A percentile compares a stretch with the other conserved stretches of the same genome.
phyloP scores from a whole-genome alignment of 1,284 basidiomycete species.

The Pascua guehoae region DNA sequence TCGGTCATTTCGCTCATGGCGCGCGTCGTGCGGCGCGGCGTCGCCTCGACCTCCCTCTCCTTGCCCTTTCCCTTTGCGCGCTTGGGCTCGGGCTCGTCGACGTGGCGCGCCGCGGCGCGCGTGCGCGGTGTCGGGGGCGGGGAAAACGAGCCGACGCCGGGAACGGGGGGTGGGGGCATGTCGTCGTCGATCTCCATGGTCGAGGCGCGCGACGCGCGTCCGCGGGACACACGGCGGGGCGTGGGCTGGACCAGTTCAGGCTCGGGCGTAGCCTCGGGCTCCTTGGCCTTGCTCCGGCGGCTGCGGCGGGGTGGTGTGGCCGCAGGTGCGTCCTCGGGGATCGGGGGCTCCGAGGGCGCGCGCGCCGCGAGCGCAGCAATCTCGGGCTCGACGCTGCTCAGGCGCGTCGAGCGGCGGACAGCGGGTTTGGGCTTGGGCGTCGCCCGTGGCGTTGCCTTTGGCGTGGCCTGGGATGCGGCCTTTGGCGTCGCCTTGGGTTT shows the following conservation, averaged over 20 bases:
- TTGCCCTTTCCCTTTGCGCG: neutral
- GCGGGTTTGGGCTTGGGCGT: neutral
- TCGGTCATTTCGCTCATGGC: constrained; percentile 24
- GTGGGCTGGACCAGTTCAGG: neutral
- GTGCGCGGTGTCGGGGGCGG: constrained; percentile 10
- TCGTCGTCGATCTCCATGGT: constrained; percentile 11
- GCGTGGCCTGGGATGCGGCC: neutral
- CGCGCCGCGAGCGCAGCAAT: neutral
- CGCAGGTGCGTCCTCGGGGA: constrained; percentile 14
- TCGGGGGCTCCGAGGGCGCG: constrained; percentile 16
- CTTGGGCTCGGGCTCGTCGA: constrained; percentile 4
- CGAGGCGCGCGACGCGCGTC: constrained; percentile 9
- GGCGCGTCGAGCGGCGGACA: constrained; percentile 11
- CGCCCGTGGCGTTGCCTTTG: neutral
- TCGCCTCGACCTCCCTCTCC: neutral
- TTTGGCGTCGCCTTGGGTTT: neutral
- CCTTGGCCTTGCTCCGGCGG: constrained; percentile 3
- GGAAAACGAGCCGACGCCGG: constrained; percentile 1
- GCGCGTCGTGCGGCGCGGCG: constrained; percentile 10
- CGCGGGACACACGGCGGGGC: neutral
- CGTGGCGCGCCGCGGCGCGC: constrained; percentile 19
- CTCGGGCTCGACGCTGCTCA: neutral
- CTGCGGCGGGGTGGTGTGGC: constrained; percentile 1
- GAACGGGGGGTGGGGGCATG: constrained; percentile 8
- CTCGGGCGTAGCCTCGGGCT: neutral